Conservation (phyloP, 768 basidiomycete genomes). For the Chalciporus piperatus region DNA sequence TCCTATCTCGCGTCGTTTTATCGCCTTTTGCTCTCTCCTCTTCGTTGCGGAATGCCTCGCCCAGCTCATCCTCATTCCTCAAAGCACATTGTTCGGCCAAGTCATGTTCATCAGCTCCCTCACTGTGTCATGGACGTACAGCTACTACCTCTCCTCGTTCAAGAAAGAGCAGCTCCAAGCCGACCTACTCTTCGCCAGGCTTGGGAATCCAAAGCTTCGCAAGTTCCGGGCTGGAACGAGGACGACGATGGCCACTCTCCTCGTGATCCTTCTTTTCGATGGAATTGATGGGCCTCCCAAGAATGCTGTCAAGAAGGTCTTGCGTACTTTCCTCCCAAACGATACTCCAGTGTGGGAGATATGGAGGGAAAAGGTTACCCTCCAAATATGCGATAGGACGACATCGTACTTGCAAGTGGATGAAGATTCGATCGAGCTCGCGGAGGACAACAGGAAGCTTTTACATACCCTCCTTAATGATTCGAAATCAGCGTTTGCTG, state of each 20-base stretch:
- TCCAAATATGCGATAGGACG: conserved; percentile 7
- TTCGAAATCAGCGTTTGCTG: conserved; percentile 12
- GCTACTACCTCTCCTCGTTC: conserved; percentile 29
- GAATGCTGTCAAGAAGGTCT: conserved; percentile 3
- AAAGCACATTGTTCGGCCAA: conserved; percentile 32
- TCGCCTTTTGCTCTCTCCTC: conserved; percentile 26
- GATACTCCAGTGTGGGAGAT: conserved; percentile 20
- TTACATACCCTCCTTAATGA: conserved; percentile 17
- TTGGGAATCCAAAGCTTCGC: conserved; percentile 7
- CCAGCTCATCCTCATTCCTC: conserved; percentile 33
- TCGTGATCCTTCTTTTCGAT: conserved; percentile 12
- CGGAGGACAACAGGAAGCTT: background rate
- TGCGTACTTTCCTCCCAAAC: conserved; percentile 16
- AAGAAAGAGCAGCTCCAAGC: conserved; percentile 25
- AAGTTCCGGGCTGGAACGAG: conserved; percentile 17
- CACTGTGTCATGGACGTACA: conserved; percentile 34
- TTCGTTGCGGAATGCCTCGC: conserved; percentile 29
- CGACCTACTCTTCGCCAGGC: conserved; percentile 16
- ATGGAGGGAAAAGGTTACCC: conserved; percentile 20
- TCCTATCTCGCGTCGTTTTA: too few relatives aligned
- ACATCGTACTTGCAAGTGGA: conserved; percentile 1
- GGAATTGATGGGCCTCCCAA: conserved; percentile 1
- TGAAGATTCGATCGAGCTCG: background rate
- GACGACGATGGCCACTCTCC: conserved; percentile 15
- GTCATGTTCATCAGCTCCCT: conserved; percentile 34